Percentiles rank a stretch among this genome's conserved stretches.
phyloP scores from a whole-genome alignment of 768 basidiomycete species.

The Vararia minispora region DNA sequence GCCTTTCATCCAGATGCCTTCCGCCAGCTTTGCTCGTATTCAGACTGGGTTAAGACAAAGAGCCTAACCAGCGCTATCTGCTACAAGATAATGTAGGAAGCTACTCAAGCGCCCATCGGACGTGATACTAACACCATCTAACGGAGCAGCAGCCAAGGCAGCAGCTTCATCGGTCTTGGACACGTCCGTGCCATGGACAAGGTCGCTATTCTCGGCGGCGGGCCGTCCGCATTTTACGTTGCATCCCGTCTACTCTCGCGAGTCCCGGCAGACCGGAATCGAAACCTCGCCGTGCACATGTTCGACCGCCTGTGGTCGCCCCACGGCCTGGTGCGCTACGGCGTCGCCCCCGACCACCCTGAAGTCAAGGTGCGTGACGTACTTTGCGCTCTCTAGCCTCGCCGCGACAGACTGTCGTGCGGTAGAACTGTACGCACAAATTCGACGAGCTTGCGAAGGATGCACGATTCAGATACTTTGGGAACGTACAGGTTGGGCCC shows the following conservation, averaged over 20 bases:
- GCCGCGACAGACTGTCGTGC: background rate
- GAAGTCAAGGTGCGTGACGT: slow-evolving; percentile 73
- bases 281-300: slow-evolving; percentile 57
- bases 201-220: slow-evolving; percentile 86
- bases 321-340: slow-evolving; percentile 90
- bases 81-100: too few species aligned
- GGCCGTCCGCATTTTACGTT: slow-evolving; percentile 94
- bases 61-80: too few species aligned
- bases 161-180: too few species aligned
- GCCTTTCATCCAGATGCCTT: too few species aligned
- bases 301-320: slow-evolving; percentile 92
- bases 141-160: too few species aligned
- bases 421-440: slow-evolving; percentile 91
- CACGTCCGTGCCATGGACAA: too few species aligned
- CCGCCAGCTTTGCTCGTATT: too few species aligned
- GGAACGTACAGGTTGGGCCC: slow-evolving; percentile 62
- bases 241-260: slow-evolving; percentile 74
- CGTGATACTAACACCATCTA: too few species aligned
- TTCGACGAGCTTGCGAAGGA: slow-evolving; percentile 80
- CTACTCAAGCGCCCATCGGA: too few species aligned
- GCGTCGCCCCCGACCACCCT: slow-evolving; percentile 96
- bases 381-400: background rate
- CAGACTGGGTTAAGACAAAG: too few species aligned
- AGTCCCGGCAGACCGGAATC: slow-evolving; percentile 30
- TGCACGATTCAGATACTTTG: slow-evolving; percentile 78